Conservation (phyloP, 495 filamentous ascomycete genomes). For the Thermothielavioides terrestris region DNA sequence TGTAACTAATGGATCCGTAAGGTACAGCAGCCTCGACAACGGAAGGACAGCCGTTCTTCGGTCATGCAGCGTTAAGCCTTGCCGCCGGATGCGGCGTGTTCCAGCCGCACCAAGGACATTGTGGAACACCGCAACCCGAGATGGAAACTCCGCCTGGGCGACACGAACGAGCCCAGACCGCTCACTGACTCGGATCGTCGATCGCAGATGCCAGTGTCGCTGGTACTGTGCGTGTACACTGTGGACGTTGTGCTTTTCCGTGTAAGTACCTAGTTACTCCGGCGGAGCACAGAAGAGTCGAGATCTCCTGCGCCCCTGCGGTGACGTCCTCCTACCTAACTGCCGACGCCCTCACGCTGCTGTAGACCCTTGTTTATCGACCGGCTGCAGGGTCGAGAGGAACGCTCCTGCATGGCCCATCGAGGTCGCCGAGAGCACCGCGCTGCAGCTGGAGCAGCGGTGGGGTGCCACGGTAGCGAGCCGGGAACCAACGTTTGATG, state of each 20-base stretch:
- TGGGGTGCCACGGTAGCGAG: background rate
- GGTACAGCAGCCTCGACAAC: no score
- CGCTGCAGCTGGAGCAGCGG: background rate
- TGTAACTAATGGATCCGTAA: no score
- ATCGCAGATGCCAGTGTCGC: background rate
- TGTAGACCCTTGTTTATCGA: background rate
- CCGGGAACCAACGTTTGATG: no score
- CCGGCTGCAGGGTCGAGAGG: background rate
- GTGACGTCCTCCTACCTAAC: no score
- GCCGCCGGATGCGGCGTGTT: background rate
- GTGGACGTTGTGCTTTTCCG: no score
- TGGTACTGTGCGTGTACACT: no score
- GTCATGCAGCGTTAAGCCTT: background rate
- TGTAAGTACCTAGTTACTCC: no score
- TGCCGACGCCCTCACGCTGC: background rate
- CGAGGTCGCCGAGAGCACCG: background rate
- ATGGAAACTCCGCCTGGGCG: no score
- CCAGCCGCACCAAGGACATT: background rate
- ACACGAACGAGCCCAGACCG: background rate
- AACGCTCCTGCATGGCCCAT: conserved; percentile 10
- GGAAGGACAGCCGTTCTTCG: no score
- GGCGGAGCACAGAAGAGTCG: no score
- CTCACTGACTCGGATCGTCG: background rate
- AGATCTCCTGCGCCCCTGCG: no score
- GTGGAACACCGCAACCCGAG: no score